Evolutionary conservation across 1,139 yeast species (phyloP).

Genomic region (Magnusiomyces clavatus): DNA sequence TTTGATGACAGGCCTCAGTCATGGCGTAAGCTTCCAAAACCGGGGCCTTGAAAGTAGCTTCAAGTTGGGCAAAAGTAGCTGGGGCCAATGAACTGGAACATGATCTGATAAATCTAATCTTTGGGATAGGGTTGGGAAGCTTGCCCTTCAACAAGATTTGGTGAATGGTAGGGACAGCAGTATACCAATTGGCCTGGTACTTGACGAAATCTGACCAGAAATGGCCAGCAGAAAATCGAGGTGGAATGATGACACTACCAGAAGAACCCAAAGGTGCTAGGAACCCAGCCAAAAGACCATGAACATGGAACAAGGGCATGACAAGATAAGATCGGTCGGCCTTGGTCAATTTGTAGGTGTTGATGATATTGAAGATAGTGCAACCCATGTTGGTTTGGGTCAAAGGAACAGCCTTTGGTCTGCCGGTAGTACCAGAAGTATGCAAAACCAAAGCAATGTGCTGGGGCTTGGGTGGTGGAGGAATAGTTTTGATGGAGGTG

Average conservation of each 20-base stretch:
- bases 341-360: constrained; percentile 44
- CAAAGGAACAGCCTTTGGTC: constrained; percentile 64
- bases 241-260: constrained; percentile 53
- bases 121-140: constrained; percentile 43
- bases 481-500: constrained; percentile 21
- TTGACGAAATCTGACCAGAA: constrained; percentile 51
- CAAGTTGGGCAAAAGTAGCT: constrained; percentile 48
- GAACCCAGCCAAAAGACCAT: constrained; percentile 57
- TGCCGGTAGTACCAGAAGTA: constrained; percentile 66
- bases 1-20: constrained; percentile 69
- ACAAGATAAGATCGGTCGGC: constrained; percentile 51
- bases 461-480: constrained; percentile 36
- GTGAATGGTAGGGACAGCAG: constrained; percentile 69
- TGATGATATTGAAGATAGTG: constrained; percentile 48
- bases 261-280: constrained; percentile 51
- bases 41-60: constrained; percentile 49
- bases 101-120: constrained; percentile 55
- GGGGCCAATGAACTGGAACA: constrained; percentile 65
- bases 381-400: constrained; percentile 53
- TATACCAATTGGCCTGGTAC: constrained; percentile 54
- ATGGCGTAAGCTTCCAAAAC: constrained; percentile 71
- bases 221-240: constrained; percentile 46
- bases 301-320: constrained; percentile 71
- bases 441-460: constrained; percentile 57
- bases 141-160: constrained; percentile 48